Conservation (phyloP, 2,329 filamentous ascomycete genomes). For the Colletotrichum cordylinicola region DNA sequence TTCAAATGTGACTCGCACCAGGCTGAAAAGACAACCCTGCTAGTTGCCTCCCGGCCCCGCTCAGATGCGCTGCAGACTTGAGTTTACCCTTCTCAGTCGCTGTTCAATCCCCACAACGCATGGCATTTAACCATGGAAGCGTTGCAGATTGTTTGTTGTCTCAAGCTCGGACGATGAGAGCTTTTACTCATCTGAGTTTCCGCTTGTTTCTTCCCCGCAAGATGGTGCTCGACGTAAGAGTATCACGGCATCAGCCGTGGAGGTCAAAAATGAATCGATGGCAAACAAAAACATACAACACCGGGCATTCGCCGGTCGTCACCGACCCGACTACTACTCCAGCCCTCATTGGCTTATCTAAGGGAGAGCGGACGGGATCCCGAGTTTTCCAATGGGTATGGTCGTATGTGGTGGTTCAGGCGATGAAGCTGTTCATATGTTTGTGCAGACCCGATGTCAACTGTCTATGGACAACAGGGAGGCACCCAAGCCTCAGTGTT, state of each 20-base stretch:
- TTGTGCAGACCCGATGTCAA: no score
- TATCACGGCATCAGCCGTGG: not conserved
- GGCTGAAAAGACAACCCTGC: not conserved
- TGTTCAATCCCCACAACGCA: not conserved
- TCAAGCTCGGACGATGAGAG: not conserved
- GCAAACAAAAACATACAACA: not conserved
- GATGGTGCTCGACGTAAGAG: fast-evolving
- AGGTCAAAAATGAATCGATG: not conserved
- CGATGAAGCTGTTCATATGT: not conserved
- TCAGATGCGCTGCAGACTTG: not conserved
- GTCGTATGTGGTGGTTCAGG: fast-evolving
- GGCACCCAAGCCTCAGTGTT: no score
- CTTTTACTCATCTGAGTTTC: not conserved
- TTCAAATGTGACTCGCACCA: not conserved
- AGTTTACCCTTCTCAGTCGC: not conserved
- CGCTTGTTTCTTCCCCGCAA: not conserved
- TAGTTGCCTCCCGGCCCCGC: not conserved
- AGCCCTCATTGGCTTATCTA: no score
- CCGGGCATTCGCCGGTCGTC: not conserved
- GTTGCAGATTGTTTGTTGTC: not conserved
- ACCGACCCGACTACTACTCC: not conserved
- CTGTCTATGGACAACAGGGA: no score
- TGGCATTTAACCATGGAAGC: not conserved
- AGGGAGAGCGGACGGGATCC: not conserved
- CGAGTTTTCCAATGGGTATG: not conserved